Evolutionary conservation across 23 red algal species (phyloP).

Genomic region (Gracilaria gracilis): DNA sequence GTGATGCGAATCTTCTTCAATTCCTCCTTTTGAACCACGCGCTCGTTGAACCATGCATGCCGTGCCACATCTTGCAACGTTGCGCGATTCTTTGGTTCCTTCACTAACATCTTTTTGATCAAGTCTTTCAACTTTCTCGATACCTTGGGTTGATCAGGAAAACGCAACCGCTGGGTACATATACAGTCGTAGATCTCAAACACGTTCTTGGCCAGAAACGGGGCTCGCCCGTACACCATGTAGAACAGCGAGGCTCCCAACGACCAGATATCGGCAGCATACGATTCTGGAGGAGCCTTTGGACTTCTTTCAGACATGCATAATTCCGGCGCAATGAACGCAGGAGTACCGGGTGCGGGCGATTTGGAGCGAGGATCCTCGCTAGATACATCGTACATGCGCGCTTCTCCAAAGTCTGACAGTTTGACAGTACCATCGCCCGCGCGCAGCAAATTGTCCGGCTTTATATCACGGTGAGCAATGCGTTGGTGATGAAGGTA

Average conservation of each 20-base stretch:
- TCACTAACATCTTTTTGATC: conserved; percentile 89
- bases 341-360: conserved; percentile 81
- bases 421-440: conserved; percentile 95
- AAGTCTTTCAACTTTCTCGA: conserved; percentile 86
- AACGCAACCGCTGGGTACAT: conserved; percentile 86
- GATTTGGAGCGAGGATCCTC: conserved; percentile 64
- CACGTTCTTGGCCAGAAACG: conserved; percentile 88
- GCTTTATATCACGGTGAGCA: conserved; percentile 97
- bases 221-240: conserved; percentile 90
- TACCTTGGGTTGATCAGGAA: conserved; percentile 83
- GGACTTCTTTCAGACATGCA: conserved; percentile 83
- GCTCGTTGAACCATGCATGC: conserved; percentile 87
- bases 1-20: conserved; percentile 89
- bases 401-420: conserved; percentile 96
- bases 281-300: conserved; percentile 84
- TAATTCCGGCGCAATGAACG: conserved; percentile 93
- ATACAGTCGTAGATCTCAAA: conserved; percentile 97
- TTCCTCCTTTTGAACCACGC: conserved; percentile 69
- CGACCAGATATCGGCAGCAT: conserved; percentile 95
- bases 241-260: conserved; percentile 96
- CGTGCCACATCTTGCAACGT: conserved; percentile 76
- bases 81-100: conserved; percentile 81
- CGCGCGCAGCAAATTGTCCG: conserved; percentile 92
- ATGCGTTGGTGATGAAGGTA: conserved; percentile 91
- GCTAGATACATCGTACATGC: conserved; percentile 83